These are phyloP conservation scores for Penicillium ochrochloron DNA, from an alignment of 495 filamentous ascomycete genomes.

Conservation along the genomic window DNA sequence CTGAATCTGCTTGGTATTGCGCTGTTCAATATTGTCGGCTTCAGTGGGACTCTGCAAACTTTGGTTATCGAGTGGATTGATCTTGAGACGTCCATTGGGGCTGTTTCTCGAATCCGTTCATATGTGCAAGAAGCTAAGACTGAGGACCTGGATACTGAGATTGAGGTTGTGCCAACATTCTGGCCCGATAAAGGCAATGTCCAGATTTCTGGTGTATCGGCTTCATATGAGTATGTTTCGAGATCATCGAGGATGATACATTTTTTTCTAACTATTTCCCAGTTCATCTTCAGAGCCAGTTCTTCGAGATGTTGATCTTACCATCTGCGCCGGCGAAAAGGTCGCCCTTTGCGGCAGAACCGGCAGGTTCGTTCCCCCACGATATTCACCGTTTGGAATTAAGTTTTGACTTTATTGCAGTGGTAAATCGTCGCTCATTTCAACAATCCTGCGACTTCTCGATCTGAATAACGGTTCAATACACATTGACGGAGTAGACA, in stretches of 20 bases:
- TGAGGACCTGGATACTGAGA: conserved; percentile 29
- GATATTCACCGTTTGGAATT: not conserved
- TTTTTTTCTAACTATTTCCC: conserved; percentile 6
- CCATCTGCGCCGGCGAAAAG: conserved; percentile 40
- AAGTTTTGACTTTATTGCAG: conserved; percentile 21
- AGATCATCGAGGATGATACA: not conserved
- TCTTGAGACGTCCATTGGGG: conserved; percentile 40
- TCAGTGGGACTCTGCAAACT: conserved; percentile 29
- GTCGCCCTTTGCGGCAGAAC: conserved; percentile 52
- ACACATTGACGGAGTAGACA: conserved; percentile 50
- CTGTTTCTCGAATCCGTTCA: conserved; percentile 32
- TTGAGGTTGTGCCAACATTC: conserved; percentile 16
- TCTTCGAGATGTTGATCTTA: conserved; percentile 21
- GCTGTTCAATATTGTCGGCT: conserved; percentile 39
- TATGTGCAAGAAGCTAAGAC: conserved; percentile 23
- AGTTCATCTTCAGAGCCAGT: conserved; percentile 27
- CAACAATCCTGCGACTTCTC: conserved; percentile 47
- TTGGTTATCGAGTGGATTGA: conserved; percentile 33
- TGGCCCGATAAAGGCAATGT: conserved; percentile 32
- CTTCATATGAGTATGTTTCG: conserved; percentile 32
- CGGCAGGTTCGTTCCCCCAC: conserved; percentile 37
- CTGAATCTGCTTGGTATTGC: conserved; percentile 35
- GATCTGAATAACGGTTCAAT: conserved; percentile 43
- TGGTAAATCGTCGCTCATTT: conserved; percentile 48
- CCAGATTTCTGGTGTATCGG: conserved; percentile 26